Evolutionary conservation across 345 rosid species (phyloP).

Genomic region (Eutrema yunnanense): DNA sequence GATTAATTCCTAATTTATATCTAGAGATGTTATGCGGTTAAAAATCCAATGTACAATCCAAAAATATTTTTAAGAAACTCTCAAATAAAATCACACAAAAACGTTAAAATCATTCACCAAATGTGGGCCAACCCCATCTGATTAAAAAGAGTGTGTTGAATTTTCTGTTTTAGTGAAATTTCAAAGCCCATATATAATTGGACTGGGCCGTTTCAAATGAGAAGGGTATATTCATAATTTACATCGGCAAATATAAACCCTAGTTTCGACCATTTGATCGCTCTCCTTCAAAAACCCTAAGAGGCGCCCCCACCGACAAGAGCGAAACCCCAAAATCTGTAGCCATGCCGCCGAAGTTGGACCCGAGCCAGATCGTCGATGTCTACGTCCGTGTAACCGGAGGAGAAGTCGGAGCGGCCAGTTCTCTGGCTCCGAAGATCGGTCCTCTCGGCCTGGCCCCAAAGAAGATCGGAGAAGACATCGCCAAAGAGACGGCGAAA

Average conservation of each 20-base stretch:
- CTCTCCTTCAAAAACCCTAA: constrained; percentile 17
- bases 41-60: no score
- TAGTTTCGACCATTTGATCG: neutral
- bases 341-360: constrained; percentile 56
- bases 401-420: constrained; percentile 60
- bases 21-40: no score
- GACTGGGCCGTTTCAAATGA: neutral
- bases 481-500: constrained; percentile 54
- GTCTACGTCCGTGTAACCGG: constrained; percentile 57
- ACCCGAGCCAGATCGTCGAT: constrained; percentile 45
- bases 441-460: constrained; percentile 66
- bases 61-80: no score
- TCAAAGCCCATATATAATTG: neutral
- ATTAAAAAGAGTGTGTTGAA: neutral
- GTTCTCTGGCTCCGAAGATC: constrained; percentile 55
- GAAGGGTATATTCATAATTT: constrained; percentile 5
- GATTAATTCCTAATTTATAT: no score
- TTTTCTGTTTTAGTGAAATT: neutral
- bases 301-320: neutral
- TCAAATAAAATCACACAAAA: no score
- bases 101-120: neutral
- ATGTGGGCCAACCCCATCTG: neutral
- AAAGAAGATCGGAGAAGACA: constrained; percentile 59
- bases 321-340: neutral
- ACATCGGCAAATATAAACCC: constrained; percentile 1